Conservation (phyloP, 129 eudicot species). For the Pseudognaphalium luteoalbum region DNA sequence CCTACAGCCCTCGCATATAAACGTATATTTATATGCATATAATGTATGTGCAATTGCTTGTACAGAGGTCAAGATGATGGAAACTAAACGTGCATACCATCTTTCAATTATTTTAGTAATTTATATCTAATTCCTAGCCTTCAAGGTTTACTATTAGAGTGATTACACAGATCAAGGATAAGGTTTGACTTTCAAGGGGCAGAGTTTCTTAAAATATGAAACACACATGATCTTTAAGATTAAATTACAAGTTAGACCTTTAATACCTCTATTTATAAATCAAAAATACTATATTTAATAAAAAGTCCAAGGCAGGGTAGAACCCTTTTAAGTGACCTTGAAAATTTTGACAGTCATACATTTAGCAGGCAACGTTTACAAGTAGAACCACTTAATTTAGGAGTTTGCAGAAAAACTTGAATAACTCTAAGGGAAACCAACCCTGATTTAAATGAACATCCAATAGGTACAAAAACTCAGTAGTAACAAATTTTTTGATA, state of each 20-base stretch:
- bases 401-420: background rate
- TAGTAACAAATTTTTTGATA: constrained; percentile 13
- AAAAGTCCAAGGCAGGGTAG: too few relatives aligned
- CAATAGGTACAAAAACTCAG: constrained; percentile 30
- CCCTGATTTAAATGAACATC: background rate
- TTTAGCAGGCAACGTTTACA: too few relatives aligned
- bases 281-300: too few relatives aligned
- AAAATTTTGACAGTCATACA: background rate
- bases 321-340: background rate
- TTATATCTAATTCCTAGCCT: background rate
- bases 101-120: constrained; percentile 4
- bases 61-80: constrained; percentile 23
- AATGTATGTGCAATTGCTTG: background rate
- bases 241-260: constrained; percentile 24
- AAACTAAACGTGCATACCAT: constrained; percentile 38
- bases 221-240: constrained; percentile 13
- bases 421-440: background rate
- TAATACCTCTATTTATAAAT: background rate
- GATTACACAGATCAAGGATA: too few relatives aligned
- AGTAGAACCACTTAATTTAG: background rate
- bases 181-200: background rate
- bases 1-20: background rate
- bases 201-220: constrained; percentile 11
- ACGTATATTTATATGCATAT: background rate
- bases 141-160: background rate